Conservation (phyloP, 345 rosid genomes). For the Bretschneidera sinensis region DNA sequence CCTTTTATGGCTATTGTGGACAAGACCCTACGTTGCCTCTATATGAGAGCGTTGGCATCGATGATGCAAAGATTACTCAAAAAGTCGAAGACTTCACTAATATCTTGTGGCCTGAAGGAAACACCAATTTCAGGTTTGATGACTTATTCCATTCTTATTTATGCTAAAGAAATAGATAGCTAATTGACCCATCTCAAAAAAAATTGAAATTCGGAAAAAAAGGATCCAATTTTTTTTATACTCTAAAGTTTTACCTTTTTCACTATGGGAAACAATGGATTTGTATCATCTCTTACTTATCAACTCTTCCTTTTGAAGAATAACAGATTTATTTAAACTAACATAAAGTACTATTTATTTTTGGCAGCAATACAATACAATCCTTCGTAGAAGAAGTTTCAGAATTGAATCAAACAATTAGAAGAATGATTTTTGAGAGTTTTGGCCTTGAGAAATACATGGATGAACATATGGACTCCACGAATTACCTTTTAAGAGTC, state of each 20-base stretch:
- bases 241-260: too few relatives aligned
- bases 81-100: slow-evolving; percentile 32
- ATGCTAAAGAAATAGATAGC: too few relatives aligned
- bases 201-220: too few relatives aligned
- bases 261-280: too few relatives aligned
- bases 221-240: too few relatives aligned
- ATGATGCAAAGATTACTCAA: slow-evolving; percentile 28
- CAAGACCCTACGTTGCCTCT: slow-evolving; percentile 50
- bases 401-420: slow-evolving; percentile 33
- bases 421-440: slow-evolving; percentile 56
- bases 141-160: neutral
- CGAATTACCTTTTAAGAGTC: slow-evolving; percentile 45
- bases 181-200: too few relatives aligned
- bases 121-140: slow-evolving; percentile 47
- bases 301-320: neutral
- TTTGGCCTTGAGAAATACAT: slow-evolving; percentile 42
- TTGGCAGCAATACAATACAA: slow-evolving; percentile 35
- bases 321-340: too few relatives aligned
- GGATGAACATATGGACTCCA: slow-evolving; percentile 56
- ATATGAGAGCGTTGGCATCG: slow-evolving; percentile 63
- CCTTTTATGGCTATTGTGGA: slow-evolving; percentile 52
- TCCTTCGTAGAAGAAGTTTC: slow-evolving; percentile 31
- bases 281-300: too few relatives aligned
- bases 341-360: too few relatives aligned
- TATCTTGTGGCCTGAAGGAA: slow-evolving; percentile 51